Percentiles rank a stretch among this genome's conserved stretches.
phyloP scores from a whole-genome alignment of 1,284 basidiomycete genomes.

The Sanguinoderma infundibulare region DNA sequence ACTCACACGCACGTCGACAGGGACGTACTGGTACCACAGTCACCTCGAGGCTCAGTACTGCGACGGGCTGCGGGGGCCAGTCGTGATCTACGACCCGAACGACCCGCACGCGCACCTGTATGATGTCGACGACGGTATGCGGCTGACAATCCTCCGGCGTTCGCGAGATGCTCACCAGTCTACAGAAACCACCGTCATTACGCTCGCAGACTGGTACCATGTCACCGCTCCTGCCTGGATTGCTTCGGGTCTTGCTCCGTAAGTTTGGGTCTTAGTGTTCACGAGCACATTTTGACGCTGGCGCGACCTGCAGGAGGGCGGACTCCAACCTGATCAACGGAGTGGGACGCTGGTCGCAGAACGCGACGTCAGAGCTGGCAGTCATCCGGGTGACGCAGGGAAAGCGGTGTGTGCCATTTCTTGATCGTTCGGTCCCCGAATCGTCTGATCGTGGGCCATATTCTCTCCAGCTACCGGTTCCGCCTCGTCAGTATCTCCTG shows the following conservation, averaged over 20 bases:
- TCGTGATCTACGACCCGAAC: conserved; percentile 47
- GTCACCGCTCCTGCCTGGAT: conserved; percentile 13
- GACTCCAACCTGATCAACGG: conserved; percentile 56
- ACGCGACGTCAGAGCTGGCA: conserved; percentile 30
- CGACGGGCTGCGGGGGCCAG: conserved; percentile 41
- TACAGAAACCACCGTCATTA: conserved; percentile 33
- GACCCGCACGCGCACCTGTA: conserved; percentile 45
- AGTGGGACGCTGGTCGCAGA: conserved; percentile 34
- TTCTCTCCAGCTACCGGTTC: conserved; percentile 38
- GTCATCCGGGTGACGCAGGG: conserved; percentile 36
- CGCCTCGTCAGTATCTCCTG: conserved; percentile 55
- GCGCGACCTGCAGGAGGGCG: not conserved
- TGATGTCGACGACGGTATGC: conserved; percentile 47
- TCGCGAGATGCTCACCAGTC: not conserved
- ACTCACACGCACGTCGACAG: not conserved
- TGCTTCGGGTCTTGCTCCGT: conserved; percentile 8
- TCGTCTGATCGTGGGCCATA: not conserved
- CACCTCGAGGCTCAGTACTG: conserved; percentile 37
- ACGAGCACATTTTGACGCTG: not conserved
- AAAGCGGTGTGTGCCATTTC: conserved; percentile 39
- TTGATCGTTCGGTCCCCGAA: not conserved
- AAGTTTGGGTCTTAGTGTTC: not conserved
- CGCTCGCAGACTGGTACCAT: conserved; percentile 36
- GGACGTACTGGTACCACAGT: conserved; percentile 30
- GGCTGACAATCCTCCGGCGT: not conserved